Evolutionary conservation across 73 alveolate genomes (phyloP).

Genomic region (Paramecium tetraurelia): DNA sequence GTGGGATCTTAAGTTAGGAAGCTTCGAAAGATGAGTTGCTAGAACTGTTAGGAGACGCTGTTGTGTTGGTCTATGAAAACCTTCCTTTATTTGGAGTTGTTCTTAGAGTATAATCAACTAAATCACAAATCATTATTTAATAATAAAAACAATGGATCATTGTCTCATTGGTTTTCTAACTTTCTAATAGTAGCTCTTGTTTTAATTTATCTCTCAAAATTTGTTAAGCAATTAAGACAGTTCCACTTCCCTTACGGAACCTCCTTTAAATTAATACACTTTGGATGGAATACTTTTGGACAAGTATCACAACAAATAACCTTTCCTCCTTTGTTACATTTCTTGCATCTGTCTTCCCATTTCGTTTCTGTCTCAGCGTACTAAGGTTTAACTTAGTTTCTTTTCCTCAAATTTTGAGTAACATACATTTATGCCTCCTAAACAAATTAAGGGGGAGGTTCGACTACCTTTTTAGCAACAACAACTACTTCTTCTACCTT

Average conservation of each 20-base stretch:
- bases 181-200: constrained; percentile 44
- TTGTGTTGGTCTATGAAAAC: constrained; percentile 15
- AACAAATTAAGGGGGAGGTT: not conserved
- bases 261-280: constrained; percentile 57
- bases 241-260: constrained; percentile 54
- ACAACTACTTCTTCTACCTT: not conserved
- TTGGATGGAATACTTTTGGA: constrained; percentile 61
- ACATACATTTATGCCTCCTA: not conserved
- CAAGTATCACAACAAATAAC: constrained; percentile 63
- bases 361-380: not conserved
- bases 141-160: constrained; percentile 37
- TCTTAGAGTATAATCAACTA: constrained; percentile 26
- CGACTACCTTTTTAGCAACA: not conserved
- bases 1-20: not conserved
- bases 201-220: constrained; percentile 13
- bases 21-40: constrained; percentile 35
- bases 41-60: constrained; percentile 31
- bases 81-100: not conserved
- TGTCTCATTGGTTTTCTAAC: constrained; percentile 42
- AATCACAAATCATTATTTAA: constrained; percentile 28
- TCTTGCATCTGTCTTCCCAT: constrained; percentile 63
- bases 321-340: constrained; percentile 48
- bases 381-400: not conserved
- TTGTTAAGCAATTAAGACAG: constrained; percentile 20
- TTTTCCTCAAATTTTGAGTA: not conserved